Base-by-base conservation (phyloP, 495 filamentous ascomycete genomes). In the Hypoxylon lienhwacheense region DNA sequence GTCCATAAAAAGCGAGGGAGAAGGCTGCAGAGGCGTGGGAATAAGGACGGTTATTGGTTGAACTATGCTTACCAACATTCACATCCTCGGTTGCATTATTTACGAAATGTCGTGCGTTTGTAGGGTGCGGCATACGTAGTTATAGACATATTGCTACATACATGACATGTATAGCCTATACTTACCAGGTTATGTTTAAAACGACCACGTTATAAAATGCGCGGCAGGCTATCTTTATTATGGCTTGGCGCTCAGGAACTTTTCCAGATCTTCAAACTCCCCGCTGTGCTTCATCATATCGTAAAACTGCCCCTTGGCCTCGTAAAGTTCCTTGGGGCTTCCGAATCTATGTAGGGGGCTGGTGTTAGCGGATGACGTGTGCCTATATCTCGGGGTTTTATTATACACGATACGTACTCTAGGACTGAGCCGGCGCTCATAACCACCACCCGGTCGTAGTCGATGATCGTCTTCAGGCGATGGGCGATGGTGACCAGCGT, bases 401-500 rank as follows among this genome's bases (percentile, higher is more conserved):
- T n/a, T n/a, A n/a, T n/a, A n/a, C n/a, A 11, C 16, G 11, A 26
- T 7, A 65, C 67, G 44, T 65, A 69, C 62, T 70, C 67, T 34
- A 74, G 55, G 14, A 77, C 67, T 14, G 56, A 58, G 5, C 69
- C 69, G 14, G 70, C 73, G 11, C 73, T 72, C 73, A 81, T 71
- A 0, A 80, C 72, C 1, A 78, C 69, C 0, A 80, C 73, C 19
- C 66, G 63, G 48, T 81, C 77, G 48, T 77, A 77, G 50, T 78
- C 77, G 56, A 76, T 69, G 33, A 80, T 73, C 0, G 72, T 77
- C n/a, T 73, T 66, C 16, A 80, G 46, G 43, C 77, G 70, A 64
- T 81, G 77, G 2, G 70, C 72, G 19, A 82, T 73, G 2, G 72
- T 71, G n/a, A 83, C 66, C 3, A 83, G 57, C 17, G 78, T 81